phyloP scores from a whole-genome alignment of 2,329 filamentous ascomycete species.

The Beauveria varroae region DNA sequence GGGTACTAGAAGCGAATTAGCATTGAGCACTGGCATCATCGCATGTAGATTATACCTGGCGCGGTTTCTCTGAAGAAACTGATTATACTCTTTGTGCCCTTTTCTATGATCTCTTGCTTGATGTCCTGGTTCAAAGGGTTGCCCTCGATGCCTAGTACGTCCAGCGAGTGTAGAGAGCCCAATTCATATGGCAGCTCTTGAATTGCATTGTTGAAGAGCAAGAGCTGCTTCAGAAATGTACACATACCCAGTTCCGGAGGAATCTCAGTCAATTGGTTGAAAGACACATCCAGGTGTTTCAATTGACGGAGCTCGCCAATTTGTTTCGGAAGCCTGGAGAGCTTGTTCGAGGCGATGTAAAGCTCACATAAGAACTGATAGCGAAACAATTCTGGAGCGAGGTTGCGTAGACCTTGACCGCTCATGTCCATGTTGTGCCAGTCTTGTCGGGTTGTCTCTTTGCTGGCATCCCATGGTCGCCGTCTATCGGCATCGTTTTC shows the following conservation, averaged over 20 bases:
- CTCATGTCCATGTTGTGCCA: constrained; percentile 94
- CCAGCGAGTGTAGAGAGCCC: constrained; percentile 80
- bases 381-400: constrained; percentile 72
- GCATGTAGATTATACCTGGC: constrained; percentile 54
- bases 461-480: constrained; percentile 58
- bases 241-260: constrained; percentile 96
- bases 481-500: constrained; percentile 53
- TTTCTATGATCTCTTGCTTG: constrained; percentile 77
- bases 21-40: neutral
- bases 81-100: constrained; percentile 80
- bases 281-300: constrained; percentile 77
- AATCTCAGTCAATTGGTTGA: constrained; percentile 74
- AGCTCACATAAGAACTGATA: constrained; percentile 88
- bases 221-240: constrained; percentile 76
- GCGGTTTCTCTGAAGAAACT: constrained; percentile 76
- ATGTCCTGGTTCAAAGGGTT: constrained; percentile 73
- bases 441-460: constrained; percentile 63
- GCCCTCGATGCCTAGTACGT: constrained; percentile 85
- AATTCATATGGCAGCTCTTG: constrained; percentile 76
- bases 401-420: constrained; percentile 83
- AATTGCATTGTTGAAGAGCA: constrained; percentile 87
- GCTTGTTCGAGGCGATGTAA: constrained; percentile 88
- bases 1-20: constrained; percentile 50
- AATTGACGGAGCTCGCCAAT: constrained; percentile 80
- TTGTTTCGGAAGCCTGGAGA: constrained; percentile 67